phyloP scores from a whole-genome alignment of 1,284 basidiomycete genomes.

The Puccinia coronata region DNA sequence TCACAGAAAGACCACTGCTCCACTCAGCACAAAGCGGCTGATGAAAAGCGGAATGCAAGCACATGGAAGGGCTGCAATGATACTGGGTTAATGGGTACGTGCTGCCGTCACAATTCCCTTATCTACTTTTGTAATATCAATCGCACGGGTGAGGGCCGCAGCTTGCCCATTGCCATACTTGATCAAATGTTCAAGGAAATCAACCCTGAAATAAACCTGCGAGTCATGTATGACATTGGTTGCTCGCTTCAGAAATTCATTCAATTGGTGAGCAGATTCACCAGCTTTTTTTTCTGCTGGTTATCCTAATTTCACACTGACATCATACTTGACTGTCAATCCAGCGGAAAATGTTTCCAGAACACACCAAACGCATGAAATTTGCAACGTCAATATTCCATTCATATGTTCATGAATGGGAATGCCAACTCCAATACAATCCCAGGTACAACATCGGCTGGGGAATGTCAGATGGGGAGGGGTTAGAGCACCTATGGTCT shows the following conservation, averaged over 20 bases:
- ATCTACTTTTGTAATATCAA: not conserved
- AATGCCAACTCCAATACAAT: not conserved
- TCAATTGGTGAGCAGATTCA: not conserved
- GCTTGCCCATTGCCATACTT: not conserved
- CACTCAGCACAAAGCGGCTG: no score
- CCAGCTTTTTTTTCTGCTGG: not conserved
- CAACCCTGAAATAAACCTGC: not conserved
- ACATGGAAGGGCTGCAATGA: slow-evolving; percentile 20
- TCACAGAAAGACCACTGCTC: no score
- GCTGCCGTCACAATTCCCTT: not conserved
- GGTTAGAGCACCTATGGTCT: not conserved
- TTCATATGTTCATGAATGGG: not conserved
- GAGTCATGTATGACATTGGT: not conserved
- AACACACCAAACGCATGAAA: not conserved
- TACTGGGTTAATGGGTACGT: slow-evolving; percentile 4
- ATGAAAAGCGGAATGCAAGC: not conserved
- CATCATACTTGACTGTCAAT: not conserved
- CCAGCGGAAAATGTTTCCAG: not conserved
- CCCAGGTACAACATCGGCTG: not conserved
- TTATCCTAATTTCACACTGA: not conserved
- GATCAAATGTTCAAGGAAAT: not conserved
- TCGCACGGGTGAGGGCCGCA: not conserved
- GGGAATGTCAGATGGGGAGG: slow-evolving; percentile 14
- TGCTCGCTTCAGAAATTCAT: not conserved
- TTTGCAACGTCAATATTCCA: not conserved